Base-by-base conservation (phyloP, 2,329 filamentous ascomycete genomes). In the Aphanoascus verrucosus region DNA sequence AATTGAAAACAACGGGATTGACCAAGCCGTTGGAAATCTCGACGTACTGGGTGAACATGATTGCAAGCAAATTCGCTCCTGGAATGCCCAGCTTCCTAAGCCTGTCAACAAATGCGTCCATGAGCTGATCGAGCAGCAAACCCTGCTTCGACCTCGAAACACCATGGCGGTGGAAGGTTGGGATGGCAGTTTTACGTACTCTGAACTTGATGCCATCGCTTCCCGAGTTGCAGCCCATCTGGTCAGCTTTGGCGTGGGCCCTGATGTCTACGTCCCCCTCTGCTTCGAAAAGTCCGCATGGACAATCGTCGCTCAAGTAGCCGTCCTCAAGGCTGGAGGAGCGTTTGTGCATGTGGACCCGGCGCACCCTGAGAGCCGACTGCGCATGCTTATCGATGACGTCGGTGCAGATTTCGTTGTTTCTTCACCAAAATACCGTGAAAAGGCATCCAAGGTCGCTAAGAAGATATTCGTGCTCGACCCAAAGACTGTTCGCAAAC, bases 261-360 rank as follows among this genome's bases (percentile, higher is more conserved):
- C 72, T 0, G 66, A 70, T 31, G 61, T 62, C 2, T 67, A 69
- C 49, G 66, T 73, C 28, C 68, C 68, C 1, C 42, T 72, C 3
- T 71, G 65, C 46, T 72, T 73, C 41, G 70, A 73, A 43, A 73
- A 73, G 54, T 73, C 71, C 0, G 65, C 65, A 11, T 73, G 71
- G 71, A 64, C 69, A 9, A 62, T 72, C 12, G 65, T 73, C 34
- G 65, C 69, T 2, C 65, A 72, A 49, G 56, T 73, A 8, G 70
- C 68, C 7, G 65, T 72, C 31, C 61, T 72, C 20, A 72, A 71
- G 55, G 67, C 69, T 1, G 71, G 71, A 8, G 70, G 68, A 11
- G 69, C 69, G 3, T 73, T 73, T 51, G 69, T 69, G 3, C 67
- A 68, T 1, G 61, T 71, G 11, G 70, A 73, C 54, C 70, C 70